Conservation (phyloP, 2,329 filamentous ascomycete genomes). For the Phoma sp. region DNA sequence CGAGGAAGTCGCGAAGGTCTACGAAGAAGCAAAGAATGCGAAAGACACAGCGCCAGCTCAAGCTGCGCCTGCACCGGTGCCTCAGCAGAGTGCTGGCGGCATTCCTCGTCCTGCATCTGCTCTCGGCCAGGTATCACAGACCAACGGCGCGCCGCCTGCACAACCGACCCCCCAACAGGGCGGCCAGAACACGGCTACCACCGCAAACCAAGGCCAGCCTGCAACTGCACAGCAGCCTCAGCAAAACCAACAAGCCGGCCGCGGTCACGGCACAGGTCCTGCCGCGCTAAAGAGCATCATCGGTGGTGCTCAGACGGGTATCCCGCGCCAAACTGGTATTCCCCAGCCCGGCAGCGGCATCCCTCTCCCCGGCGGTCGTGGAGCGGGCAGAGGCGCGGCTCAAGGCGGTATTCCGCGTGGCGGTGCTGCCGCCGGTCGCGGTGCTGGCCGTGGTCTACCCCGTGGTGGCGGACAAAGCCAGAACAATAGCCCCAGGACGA, state of each 20-base stretch:
- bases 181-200: constrained; percentile 18
- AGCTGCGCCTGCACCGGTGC: constrained; percentile 14
- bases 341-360: constrained; percentile 32
- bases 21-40: constrained; percentile 75
- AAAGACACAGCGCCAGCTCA: constrained; percentile 50
- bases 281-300: constrained; percentile 36
- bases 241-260: constrained; percentile 28
- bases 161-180: constrained; percentile 22
- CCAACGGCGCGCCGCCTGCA: constrained; percentile 26
- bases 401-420: constrained; percentile 31
- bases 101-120: constrained; percentile 13
- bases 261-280: constrained; percentile 37
- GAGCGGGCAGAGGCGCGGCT: constrained; percentile 22
- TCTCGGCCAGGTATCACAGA: constrained; percentile 20
- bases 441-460: constrained; percentile 19
- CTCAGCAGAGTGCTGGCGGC: constrained; percentile 1
- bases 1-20: constrained; percentile 83
- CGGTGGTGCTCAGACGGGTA: constrained; percentile 25
- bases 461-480: constrained; percentile 28
- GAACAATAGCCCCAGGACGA: constrained; percentile 30
- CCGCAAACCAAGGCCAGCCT: constrained; percentile 17
- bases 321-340: constrained; percentile 31
- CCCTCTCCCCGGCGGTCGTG: constrained; percentile 39
- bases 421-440: constrained; percentile 37
- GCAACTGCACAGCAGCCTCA: constrained; percentile 23